Conservation (phyloP, 306 rosid genomes). For the Parietaria judaica region DNA sequence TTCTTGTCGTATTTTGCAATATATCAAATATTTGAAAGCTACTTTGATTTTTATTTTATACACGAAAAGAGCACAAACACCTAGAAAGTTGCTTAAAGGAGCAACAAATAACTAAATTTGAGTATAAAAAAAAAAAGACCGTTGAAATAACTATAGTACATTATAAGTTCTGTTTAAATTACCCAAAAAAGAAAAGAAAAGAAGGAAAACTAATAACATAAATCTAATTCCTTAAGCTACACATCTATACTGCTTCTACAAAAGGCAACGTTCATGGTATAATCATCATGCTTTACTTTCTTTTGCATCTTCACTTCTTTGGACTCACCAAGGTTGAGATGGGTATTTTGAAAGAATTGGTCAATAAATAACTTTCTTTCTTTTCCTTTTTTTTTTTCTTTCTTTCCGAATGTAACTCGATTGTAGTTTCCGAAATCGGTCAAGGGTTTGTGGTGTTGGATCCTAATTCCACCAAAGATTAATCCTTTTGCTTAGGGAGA, state of each 20-base stretch:
- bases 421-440: not conserved
- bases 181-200: no score
- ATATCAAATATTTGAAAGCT: no score
- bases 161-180: no score
- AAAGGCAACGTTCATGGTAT: not conserved
- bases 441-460: conserved; percentile 14
- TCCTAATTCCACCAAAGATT: conserved; percentile 26
- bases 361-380: conserved; percentile 27
- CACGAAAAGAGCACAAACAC: no score
- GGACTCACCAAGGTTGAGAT: conserved; percentile 25
- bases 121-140: no score
- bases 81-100: no score
- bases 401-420: conserved; percentile 5
- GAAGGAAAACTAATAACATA: no score
- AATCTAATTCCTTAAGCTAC: not conserved
- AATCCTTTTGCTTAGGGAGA: conserved; percentile 39
- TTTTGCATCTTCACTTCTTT: conserved; percentile 12
- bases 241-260: not conserved
- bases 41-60: no score
- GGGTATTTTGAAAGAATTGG: conserved; percentile 25
- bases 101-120: no score
- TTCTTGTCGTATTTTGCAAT: no score
- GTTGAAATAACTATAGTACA: no score
- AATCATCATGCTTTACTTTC: not conserved
- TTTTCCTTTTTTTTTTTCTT: not conserved